Percentiles rank a stretch among this genome's conserved stretches.
Conservation (phyloP, 768 basidiomycete genomes). For the Psilocybe cyanescens region DNA sequence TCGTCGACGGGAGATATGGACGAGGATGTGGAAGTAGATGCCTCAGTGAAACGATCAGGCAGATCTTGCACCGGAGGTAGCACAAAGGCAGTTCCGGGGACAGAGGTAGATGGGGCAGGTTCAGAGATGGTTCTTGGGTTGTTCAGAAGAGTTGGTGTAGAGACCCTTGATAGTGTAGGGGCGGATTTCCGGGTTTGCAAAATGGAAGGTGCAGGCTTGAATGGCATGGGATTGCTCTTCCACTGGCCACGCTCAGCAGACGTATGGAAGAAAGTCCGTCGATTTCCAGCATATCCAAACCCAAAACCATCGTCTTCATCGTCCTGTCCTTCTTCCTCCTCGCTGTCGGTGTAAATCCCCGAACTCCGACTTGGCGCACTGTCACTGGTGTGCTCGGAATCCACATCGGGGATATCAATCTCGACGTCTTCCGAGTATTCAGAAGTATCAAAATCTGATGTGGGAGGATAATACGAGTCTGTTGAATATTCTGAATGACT, state of each 20-base stretch:
- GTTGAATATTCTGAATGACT: constrained; percentile 30
- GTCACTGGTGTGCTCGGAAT: constrained; percentile 29
- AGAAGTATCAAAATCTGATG: constrained; percentile 38
- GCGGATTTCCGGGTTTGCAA: constrained; percentile 35
- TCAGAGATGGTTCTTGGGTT: constrained; percentile 41
- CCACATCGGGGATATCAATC: constrained; percentile 24
- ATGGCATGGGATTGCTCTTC: constrained; percentile 52
- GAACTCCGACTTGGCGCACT: constrained; percentile 27
- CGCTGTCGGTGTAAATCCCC: constrained; percentile 37
- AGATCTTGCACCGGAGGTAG: constrained; percentile 10
- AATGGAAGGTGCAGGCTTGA: constrained; percentile 31
- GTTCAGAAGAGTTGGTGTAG: constrained; percentile 28
- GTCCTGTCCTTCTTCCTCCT: constrained; percentile 35
- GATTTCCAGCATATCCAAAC: constrained; percentile 32
- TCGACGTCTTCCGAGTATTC: constrained; percentile 33
- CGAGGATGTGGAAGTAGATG: constrained; percentile 10
- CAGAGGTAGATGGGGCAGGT: constrained; percentile 32
- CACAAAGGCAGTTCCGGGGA: constrained; percentile 16
- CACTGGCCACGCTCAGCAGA: constrained; percentile 66
- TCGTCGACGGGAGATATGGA: not conserved
- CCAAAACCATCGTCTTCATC: constrained; percentile 30
- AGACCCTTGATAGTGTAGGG: constrained; percentile 34
- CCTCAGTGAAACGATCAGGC: constrained; percentile 15
- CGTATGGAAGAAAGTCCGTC: constrained; percentile 55
- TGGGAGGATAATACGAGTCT: constrained; percentile 29